phyloP scores from a whole-genome alignment of 1,284 basidiomycete genomes.

The Marasmius sp. region DNA sequence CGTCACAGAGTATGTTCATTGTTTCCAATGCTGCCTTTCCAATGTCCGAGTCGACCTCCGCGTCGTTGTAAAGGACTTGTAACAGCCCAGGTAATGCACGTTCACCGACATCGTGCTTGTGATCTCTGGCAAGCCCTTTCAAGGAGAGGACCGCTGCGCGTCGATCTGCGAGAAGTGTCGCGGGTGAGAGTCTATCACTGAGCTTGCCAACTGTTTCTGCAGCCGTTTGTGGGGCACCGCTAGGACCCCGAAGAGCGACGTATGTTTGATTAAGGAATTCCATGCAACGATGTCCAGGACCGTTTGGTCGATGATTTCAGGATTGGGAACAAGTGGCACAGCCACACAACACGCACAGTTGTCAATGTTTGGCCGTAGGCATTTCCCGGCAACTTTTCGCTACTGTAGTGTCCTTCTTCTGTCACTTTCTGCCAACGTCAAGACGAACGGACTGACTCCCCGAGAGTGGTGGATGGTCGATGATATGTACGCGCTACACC shows the following conservation, averaged over 20 bases:
- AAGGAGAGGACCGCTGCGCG: slow-evolving; percentile 89
- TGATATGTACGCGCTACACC: too few relatives aligned
- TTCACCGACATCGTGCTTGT: slow-evolving; percentile 84
- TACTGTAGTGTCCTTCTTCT: too few relatives aligned
- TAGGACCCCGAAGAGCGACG: slow-evolving; percentile 75
- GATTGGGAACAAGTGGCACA: too few relatives aligned
- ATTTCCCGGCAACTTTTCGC: not conserved
- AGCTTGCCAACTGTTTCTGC: slow-evolving; percentile 85
- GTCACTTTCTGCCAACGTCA: too few relatives aligned
- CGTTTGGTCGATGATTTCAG: too few relatives aligned
- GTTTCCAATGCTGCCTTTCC: slow-evolving; percentile 91
- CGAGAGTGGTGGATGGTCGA: too few relatives aligned
- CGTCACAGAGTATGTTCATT: slow-evolving; percentile 74
- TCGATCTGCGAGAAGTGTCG: slow-evolving; percentile 85
- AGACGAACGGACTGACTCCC: too few relatives aligned
- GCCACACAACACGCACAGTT: too few relatives aligned
- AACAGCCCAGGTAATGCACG: slow-evolving; percentile 76
- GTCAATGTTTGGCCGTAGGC: not conserved
- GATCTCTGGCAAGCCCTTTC: slow-evolving; percentile 90
- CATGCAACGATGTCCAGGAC: slow-evolving; percentile 39
- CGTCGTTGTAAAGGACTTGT: slow-evolving; percentile 82
- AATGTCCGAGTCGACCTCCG: slow-evolving; percentile 85
- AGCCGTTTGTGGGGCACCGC: slow-evolving; percentile 79
- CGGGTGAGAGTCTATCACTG: slow-evolving; percentile 85
- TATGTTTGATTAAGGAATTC: slow-evolving; percentile 82